phyloP scores from a whole-genome alignment of 2,329 filamentous ascomycete species.

The Penicillium palitans region DNA sequence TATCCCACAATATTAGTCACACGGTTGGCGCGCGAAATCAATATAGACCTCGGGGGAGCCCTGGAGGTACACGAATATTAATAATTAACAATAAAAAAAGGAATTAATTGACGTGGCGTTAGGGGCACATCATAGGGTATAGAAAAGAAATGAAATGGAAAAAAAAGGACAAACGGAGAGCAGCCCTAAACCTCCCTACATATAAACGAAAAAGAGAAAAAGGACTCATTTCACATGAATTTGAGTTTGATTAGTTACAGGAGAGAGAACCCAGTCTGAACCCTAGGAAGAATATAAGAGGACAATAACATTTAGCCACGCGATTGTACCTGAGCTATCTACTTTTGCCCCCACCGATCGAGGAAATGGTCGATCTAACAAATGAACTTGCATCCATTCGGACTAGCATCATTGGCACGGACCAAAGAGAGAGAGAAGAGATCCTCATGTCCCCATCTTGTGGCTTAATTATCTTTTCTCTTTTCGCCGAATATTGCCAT shows the following conservation, averaged over 20 bases:
- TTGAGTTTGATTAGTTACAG: slow-evolving; percentile 16
- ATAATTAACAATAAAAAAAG: not conserved
- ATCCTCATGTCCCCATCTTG: not conserved
- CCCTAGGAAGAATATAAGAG: slow-evolving; percentile 6
- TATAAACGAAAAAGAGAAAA: slow-evolving; percentile 10
- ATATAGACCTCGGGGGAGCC: not conserved
- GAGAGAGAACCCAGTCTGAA: not conserved
- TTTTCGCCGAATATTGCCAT: slow-evolving; percentile 10
- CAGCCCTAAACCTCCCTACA: slow-evolving; percentile 19
- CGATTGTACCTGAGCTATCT: slow-evolving; percentile 17
- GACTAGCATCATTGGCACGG: slow-evolving; percentile 7
- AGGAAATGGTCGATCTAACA: slow-evolving; percentile 19
- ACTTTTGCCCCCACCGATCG: slow-evolving; percentile 22
- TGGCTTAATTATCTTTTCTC: slow-evolving; percentile 6
- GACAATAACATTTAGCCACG: slow-evolving; percentile 10
- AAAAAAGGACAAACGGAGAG: not conserved
- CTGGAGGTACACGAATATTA: not conserved
- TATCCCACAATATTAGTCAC: not conserved
- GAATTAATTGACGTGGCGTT: slow-evolving; percentile 6
- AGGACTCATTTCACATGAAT: slow-evolving; percentile 1
- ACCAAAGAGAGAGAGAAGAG: slow-evolving; percentile 13
- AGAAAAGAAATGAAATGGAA: not conserved
- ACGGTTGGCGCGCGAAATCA: not conserved
- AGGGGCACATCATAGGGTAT: slow-evolving; percentile 7
- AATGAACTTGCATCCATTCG: slow-evolving; percentile 18